Evolutionary conservation across 345 rosid genomes (phyloP), one percentile per base, ranked within the genome.

Genomic region (Eucalyptus dawsonii): DNA sequence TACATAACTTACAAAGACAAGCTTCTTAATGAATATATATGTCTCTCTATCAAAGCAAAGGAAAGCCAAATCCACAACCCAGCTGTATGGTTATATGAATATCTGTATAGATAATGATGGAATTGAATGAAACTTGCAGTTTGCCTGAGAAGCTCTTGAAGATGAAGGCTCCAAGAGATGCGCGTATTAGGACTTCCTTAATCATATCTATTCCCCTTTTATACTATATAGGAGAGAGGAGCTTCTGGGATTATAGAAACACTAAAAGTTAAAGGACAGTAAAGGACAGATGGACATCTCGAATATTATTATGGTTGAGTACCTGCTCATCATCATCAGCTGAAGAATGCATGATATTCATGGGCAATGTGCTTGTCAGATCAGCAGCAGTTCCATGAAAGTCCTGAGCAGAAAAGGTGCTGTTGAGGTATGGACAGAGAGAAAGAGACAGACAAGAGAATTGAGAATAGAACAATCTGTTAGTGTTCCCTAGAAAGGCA

Each of bases 241-340:
- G 47, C 47, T 76, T 76, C 45, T 37, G 47, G 81, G 45, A 17
- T 62, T 62, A 29, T 69, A 69, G 42, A 76, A 37, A 76, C 15
- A 25, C 42, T 76, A 10, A 76, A 21, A 76, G 24, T 76, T 76
- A 29, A 31, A 31, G 69, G 49, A 12, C 54, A 88, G 44, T 50
- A 69, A 31, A 88, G 51, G 49, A 27, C 53, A 69, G 24, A 69
- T 47, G 21, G 42, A 42, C 47, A 76, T 76, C 83, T 76, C 15
- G 4, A 76, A 37, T 40, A 76, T 37, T 76, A 37, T 76, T 21
- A 76, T 22, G 47, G 45, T 76, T 76, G 45, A 76, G 83, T 90
- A 95, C 96, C 97, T 93, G 95, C 47, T 94, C 96, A 90, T 94
- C 96, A 86, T 93, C 95, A 91, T 93, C 94, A 27, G 90, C 95